Evolutionary conservation across 345 rosid species (phyloP).

Genomic region (Moricandia moricandioides): DNA sequence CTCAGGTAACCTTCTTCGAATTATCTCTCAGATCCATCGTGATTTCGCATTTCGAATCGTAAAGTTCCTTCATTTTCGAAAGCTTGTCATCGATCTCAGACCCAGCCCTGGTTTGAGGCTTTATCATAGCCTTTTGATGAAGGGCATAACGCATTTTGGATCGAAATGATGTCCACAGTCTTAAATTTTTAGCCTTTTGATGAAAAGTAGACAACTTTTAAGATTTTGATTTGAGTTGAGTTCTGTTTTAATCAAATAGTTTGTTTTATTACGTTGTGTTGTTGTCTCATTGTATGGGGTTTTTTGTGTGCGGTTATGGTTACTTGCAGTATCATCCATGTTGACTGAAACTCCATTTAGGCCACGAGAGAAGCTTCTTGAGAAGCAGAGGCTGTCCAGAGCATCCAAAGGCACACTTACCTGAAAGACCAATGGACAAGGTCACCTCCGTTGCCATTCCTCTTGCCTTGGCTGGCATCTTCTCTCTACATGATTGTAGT

Average conservation of each 20-base stretch:
- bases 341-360: constrained; percentile 75
- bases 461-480: constrained; percentile 56
- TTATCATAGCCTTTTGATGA: too few species aligned
- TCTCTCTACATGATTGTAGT: constrained; percentile 70
- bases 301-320: too few species aligned
- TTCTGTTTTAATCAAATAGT: background rate
- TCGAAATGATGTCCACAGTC: background rate
- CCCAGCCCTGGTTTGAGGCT: too few species aligned
- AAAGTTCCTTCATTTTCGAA: background rate
- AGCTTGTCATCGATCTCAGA: constrained; percentile 1
- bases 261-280: background rate
- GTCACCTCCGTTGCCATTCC: constrained; percentile 90
- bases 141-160: background rate
- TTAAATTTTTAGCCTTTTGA: background rate
- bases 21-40: background rate
- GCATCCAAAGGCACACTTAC: constrained; percentile 71
- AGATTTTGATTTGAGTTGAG: too few species aligned
- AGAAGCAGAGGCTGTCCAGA: constrained; percentile 77
- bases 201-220: background rate
- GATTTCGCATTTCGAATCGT: background rate
- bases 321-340: constrained; percentile 39
- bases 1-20: constrained; percentile 12
- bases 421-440: constrained; percentile 75
- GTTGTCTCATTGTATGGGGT: background rate
- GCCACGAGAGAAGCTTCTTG: constrained; percentile 77